Evolutionary conservation across 139 green algal species (phyloP).

Genomic region (Volvox africanus): DNA sequence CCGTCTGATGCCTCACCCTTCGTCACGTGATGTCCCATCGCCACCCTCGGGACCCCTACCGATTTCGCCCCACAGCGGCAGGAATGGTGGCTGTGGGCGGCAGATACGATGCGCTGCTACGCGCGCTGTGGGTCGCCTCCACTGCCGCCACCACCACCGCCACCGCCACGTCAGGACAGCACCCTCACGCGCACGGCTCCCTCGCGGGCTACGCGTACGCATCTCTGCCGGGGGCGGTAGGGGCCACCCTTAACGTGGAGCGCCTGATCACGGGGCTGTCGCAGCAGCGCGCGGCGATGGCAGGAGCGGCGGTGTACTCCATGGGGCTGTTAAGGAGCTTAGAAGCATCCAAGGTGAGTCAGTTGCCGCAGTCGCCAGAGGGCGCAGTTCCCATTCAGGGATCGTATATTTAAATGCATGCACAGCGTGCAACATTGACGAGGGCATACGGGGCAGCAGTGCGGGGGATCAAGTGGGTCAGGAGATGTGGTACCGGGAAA

Average conservation of each 20-base stretch:
- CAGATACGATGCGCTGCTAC: slow-evolving; percentile 82
- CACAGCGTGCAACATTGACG: no score
- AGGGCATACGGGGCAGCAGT: no score
- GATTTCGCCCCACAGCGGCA: not conserved
- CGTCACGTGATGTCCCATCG: no score
- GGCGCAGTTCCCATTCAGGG: no score
- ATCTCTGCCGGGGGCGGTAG: slow-evolving; percentile 70
- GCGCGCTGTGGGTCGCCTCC: slow-evolving; percentile 67
- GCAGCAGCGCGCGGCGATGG: slow-evolving; percentile 31
- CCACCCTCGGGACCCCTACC: not conserved
- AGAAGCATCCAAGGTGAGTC: slow-evolving; percentile 17
- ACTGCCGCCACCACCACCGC: not conserved
- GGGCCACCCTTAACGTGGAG: slow-evolving; percentile 79
- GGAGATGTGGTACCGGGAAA: no score
- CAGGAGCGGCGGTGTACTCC: slow-evolving; percentile 1
- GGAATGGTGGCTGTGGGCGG: slow-evolving; percentile 73
- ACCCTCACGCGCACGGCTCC: slow-evolving; percentile 9
- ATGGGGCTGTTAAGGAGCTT: not conserved
- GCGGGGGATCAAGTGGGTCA: no score
- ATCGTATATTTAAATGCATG: no score
- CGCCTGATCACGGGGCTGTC: slow-evolving; percentile 58
- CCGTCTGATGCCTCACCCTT: no score
- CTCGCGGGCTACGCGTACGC: not conserved
- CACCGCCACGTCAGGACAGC: not conserved
- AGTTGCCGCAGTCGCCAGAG: no score